Conservation (phyloP, 2,329 filamentous ascomycete species). For the Cercospora berteroae region DNA sequence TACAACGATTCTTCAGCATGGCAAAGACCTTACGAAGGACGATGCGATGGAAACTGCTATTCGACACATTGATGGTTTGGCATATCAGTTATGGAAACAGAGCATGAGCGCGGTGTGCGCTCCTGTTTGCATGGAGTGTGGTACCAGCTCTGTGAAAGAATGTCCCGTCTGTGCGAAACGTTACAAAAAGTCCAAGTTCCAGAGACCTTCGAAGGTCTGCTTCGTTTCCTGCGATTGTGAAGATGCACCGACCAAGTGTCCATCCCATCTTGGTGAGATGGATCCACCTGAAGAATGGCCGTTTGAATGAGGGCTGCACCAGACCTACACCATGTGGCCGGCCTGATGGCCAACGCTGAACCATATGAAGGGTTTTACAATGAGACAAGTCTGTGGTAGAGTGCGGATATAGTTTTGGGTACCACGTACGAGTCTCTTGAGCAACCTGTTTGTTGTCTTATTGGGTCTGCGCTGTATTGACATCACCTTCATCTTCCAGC, state of each 20-base stretch:
- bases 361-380: background rate
- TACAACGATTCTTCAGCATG: background rate
- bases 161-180: background rate
- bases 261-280: background rate
- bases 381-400: background rate
- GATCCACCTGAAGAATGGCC: background rate
- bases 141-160: background rate
- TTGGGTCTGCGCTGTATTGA: background rate
- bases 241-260: background rate
- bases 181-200: background rate
- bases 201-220: background rate
- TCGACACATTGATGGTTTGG: background rate
- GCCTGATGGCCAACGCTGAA: background rate
- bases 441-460: background rate
- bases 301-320: background rate
- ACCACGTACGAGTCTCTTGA: background rate
- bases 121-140: background rate
- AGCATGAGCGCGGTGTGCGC: background rate
- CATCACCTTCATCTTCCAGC: background rate
- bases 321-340: background rate
- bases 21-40: background rate
- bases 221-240: background rate
- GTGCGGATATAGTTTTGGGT: background rate
- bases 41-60: background rate
- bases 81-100: background rate